phyloP scores from a whole-genome alignment of 306 rosid genomes.

The Fagus sylvatica region DNA sequence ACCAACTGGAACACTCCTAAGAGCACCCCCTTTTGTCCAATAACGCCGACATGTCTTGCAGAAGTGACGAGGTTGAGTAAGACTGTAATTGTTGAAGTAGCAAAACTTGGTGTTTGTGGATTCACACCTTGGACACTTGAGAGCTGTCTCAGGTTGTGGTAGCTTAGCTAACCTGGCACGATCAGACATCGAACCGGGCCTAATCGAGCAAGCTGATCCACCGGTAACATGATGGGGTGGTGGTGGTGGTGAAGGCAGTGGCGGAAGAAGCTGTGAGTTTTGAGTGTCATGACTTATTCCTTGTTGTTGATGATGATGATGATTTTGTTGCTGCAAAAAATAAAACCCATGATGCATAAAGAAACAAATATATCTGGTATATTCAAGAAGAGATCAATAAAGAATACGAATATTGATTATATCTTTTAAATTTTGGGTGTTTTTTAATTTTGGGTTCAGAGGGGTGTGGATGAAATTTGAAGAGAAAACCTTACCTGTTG shows the following conservation, averaged over 20 bases:
- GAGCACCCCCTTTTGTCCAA: constrained; percentile 92
- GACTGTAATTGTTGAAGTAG: constrained; percentile 85
- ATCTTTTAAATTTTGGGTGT: constrained; percentile 41
- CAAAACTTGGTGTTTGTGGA: constrained; percentile 90
- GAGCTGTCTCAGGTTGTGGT: constrained; percentile 74
- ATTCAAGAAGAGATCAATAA: constrained; percentile 61
- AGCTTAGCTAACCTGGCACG: constrained; percentile 79
- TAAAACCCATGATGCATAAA: constrained; percentile 13
- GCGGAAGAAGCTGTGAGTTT: constrained; percentile 49
- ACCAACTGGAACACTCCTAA: constrained; percentile 86
- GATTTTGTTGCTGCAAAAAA: constrained; percentile 58
- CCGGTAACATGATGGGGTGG: constrained; percentile 27
- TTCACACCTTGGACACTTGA: constrained; percentile 93
- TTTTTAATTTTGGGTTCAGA: constrained; percentile 34
- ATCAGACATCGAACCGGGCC: constrained; percentile 85
- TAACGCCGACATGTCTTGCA: constrained; percentile 93
- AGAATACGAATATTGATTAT: constrained; percentile 71
- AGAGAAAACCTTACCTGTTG: constrained; percentile 80
- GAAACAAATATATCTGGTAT: constrained; percentile 56
- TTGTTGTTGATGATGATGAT: constrained; percentile 39
- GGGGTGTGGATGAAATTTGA: constrained; percentile 43
- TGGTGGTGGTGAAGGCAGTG: constrained; percentile 44
- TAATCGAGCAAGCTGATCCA: constrained; percentile 37
- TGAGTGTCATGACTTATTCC: constrained; percentile 30
- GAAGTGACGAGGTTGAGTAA: constrained; percentile 90